Conservation (phyloP, 768 basidiomycete species). For the Pluteus cervinus region DNA sequence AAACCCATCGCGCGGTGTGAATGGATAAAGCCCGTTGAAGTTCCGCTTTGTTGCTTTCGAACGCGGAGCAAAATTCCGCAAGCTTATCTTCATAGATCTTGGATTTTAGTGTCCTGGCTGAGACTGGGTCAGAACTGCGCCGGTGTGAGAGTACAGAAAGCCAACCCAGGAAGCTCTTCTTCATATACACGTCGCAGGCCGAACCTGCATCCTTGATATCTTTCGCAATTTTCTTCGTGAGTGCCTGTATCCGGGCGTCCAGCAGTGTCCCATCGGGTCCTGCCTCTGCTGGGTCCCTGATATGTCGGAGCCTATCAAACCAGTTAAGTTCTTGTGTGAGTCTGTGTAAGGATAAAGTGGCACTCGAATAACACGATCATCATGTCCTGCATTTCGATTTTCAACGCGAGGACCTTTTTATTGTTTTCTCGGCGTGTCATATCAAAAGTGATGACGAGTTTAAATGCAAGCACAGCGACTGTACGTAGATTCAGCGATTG, state of each 20-base stretch:
- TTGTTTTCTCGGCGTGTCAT: constrained; percentile 45
- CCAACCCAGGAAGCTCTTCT: constrained; percentile 34
- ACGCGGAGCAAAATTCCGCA: constrained; percentile 22
- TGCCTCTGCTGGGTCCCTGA: constrained; percentile 12
- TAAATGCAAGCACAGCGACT: constrained; percentile 47
- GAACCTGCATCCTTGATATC: constrained; percentile 39
- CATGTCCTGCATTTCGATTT: constrained; percentile 45
- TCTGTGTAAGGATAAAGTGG: no score
- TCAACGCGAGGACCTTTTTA: constrained; percentile 38
- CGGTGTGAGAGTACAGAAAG: background rate
- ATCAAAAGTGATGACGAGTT: constrained; percentile 41
- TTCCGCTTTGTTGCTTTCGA: constrained; percentile 26
- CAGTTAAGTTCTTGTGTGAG: no score
- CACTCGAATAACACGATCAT: constrained; percentile 44
- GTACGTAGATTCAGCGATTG: background rate
- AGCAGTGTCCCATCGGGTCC: constrained; percentile 26
- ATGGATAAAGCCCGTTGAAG: constrained; percentile 30
- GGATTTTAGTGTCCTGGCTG: constrained; percentile 31
- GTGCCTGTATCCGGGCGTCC: constrained; percentile 21
- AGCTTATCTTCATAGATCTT: constrained; percentile 32
- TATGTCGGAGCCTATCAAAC: no score
- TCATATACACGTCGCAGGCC: constrained; percentile 39
- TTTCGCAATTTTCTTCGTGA: constrained; percentile 23
- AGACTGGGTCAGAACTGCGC: background rate
- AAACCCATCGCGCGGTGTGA: constrained; percentile 30